Evolutionary conservation across 2,329 filamentous ascomycete genomes (phyloP), one percentile per base, ranked within the genome.

Genomic region (Ilyonectria sp.): DNA sequence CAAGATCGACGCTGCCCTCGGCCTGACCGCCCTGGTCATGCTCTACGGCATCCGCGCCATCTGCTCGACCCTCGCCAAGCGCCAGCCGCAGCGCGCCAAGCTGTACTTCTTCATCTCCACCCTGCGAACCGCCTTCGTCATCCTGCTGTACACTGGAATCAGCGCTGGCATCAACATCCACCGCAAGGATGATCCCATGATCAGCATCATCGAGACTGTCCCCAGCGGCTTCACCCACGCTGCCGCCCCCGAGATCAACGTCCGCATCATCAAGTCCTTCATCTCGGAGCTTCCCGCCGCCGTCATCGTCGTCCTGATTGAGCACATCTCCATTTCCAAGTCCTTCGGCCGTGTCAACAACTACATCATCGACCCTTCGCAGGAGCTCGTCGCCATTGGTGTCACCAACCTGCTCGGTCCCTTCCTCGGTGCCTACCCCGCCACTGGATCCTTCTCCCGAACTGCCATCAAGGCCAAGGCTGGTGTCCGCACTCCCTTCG

Each of bases 401-500:
- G 87, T 94, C 3, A 89, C 88, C 43, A 95, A 95, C 77, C 81
- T 94, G 37, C 86, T 95, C 10, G 92, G 91, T 19, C 91, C 93
- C 10, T 95, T 96, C 84, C 84, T 95, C 1, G 93, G 94, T 58
- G 94, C 86, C 2, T 97, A 97, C 74, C 93, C 94, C 4, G 93
- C 93, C 0, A 97, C 94, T 11, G 94, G 94, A 6, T 97, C 94
- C 2, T 97, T 97, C 85, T 95, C 93, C 8, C 90, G 94, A 68
- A 97, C 94, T 23, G 94, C 94, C 57, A 97, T 97, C 84, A 97
- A 97, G 81, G 93, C 94, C n/a, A 97, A 97, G 82, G 93, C 94
- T 60, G 94, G 94, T 78, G 94, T 97, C 2, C 91, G 94, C 47
- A 97, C 94, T 5, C 94, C 94, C 1, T 90, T 97, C 63, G 94